Conservation (phyloP, 108 stramenopile genomes). For the Nannochloropsis salina region DNA sequence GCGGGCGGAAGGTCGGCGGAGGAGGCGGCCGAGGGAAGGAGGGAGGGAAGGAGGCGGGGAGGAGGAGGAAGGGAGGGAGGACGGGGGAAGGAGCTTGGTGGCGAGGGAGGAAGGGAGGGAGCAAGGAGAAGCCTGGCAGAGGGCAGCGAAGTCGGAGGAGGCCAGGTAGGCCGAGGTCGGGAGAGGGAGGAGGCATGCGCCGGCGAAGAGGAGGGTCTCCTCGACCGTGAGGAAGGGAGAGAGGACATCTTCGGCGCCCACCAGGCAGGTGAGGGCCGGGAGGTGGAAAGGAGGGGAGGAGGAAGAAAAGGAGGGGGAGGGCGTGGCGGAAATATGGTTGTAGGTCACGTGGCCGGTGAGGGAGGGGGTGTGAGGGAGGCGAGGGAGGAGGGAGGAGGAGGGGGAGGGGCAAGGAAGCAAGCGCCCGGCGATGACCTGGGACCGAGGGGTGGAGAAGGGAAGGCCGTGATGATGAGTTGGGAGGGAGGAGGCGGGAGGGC, state of each 20-base stretch:
- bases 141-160: too few species aligned
- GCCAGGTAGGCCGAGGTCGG: too few species aligned
- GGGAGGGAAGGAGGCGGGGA: neutral
- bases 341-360: neutral
- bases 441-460: too few species aligned
- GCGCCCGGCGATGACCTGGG: too few species aligned
- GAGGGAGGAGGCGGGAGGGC: neutral
- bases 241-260: neutral
- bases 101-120: neutral
- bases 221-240: conserved; percentile 61
- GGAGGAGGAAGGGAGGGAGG: neutral
- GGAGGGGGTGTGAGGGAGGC: neutral
- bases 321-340: neutral
- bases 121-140: too few species aligned
- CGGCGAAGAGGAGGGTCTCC: conserved; percentile 74
- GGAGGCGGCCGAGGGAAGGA: neutral
- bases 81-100: neutral
- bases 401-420: neutral
- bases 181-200: conserved; percentile 39
- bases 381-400: neutral
- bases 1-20: neutral
- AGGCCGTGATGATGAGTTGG: too few species aligned
- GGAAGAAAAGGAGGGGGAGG: neutral
- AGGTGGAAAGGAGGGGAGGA: neutral
- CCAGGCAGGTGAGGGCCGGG: neutral